Base-by-base conservation (phyloP, 352 stramenopile genomes). In the Phytophthora quininea region DNA sequence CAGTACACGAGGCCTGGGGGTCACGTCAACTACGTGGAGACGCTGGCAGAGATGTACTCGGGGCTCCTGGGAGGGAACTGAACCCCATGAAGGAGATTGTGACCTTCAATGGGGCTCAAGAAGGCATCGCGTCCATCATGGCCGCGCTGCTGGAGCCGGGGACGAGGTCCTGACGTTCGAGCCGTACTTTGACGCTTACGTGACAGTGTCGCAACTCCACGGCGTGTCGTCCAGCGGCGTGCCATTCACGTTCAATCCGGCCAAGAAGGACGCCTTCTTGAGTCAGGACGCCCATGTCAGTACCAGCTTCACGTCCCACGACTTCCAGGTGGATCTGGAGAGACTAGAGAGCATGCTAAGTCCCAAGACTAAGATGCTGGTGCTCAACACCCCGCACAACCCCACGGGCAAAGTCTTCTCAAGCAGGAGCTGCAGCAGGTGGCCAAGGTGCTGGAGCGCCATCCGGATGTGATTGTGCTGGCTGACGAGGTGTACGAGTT, bases 361-460 rank as follows among this genome's bases (percentile, higher is more conserved):
- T 4, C 59, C 83, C 0, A 86, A 91, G 62, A 99, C 97, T 43
- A 95, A 97, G 63, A 91, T 98, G 60, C 77, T 99, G 49, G 88
- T 99, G 54, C 84, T 99, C 46, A 99, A 99, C 76, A 99, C 96
- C 47, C 98, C 98, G 32, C 98, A 99, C 84, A 99, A 99, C 76
- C 98, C 98, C 6, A 99, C 97, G 24, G 98, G 98, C 32, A 99
- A 99, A 76, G 94, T 99, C 8, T 98, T 99, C 67, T 91, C 4
- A 69, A 69, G n/a, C 61, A 79, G 8, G 98, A 99, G 84, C 90
- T 99, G 59, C 73, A 97, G 43, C 73, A 79, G 8, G 96, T 99
- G 62, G 95, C 93, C 7, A 43, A 79, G 1, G 81, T 98, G 30
- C 65, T 98, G 47, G 29, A 84, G 33, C 86, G 79, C 43, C 80